phyloP scores from a whole-genome alignment of 2,329 filamentous ascomycete genomes.

The Boeremia lycopersici region DNA sequence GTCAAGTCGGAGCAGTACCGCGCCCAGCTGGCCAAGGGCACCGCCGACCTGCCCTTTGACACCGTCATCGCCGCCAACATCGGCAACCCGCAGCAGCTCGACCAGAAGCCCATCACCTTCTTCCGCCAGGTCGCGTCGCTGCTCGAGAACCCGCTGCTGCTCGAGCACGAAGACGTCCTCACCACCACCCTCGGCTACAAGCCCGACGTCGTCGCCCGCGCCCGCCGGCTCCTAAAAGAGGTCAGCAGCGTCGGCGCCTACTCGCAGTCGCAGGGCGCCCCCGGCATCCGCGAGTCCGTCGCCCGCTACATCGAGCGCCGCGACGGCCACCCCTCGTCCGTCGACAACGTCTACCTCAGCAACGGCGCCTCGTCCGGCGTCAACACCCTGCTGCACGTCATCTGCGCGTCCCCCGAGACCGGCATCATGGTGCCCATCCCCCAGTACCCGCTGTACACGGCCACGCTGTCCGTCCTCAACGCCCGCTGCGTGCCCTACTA shows the following conservation, averaged over 20 bases:
- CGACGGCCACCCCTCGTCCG: constrained; percentile 85
- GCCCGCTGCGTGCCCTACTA: constrained; percentile 91
- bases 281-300: constrained; percentile 84
- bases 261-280: constrained; percentile 89
- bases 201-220: constrained; percentile 83
- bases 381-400: constrained; percentile 88
- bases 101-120: constrained; percentile 99
- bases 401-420: constrained; percentile 76
- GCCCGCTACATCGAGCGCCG: constrained; percentile 91
- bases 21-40: constrained; percentile 66
- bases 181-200: constrained; percentile 81
- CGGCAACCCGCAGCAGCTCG: constrained; percentile 97
- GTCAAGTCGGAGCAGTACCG: constrained; percentile 93
- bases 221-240: constrained; percentile 77
- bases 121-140: constrained; percentile 96
- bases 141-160: constrained; percentile 83
- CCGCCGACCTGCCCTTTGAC: constrained; percentile 77
- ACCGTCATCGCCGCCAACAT: constrained; percentile 97
- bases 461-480: constrained; percentile 83
- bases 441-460: constrained; percentile 97
- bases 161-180: constrained; percentile 83
- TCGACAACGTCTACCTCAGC: constrained; percentile 85
- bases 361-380: constrained; percentile 92
- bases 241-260: constrained; percentile 95
- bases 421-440: constrained; percentile 94